Base-by-base conservation (phyloP, 805 yeast genomes). In the Saccharomycopsis oosterbeekiorum region DNA sequence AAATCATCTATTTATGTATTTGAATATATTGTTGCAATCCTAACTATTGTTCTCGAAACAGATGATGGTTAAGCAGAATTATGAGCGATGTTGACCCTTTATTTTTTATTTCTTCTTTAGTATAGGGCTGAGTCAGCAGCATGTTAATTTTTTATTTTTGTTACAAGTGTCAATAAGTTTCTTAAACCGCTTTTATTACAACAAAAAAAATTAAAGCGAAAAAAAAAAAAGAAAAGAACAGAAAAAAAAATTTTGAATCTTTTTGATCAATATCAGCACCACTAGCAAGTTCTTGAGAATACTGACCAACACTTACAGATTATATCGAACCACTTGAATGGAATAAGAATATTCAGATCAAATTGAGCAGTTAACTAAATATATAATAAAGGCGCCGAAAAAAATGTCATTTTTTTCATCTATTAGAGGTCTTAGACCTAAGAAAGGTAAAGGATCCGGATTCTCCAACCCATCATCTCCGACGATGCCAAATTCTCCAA, bases 371-470 rank as follows among this genome's bases (percentile, higher is more conserved):
- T 29, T 29, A 29, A 29, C 6, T 10, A 37, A 37, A 37, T 14
- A 11, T 12, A 14, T 14, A 37, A 37, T 10, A 37, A 14, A 17
- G 26, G 12, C 4, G 17, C 24, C 14, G 1, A 3, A 55, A 3
- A 55, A 37, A 17, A 78, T 78, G 82, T 78, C 81, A 11, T 78
- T 78, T 65, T 71, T 78, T 47, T 76, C 76, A 65, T 76, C 80
- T 42, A 77, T 78, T 56, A 68, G 81, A 67, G 81, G 82, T 21
- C 71, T 78, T 58, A 72, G 75, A 63, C 74, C 80, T 40, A 77
- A 78, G 62, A 78, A 79, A 67, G 76, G 68, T 9, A 67, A 62
- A 56, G 64, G 64, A 56, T 50, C 58, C 1, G 60, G 62, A 21
- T 64, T 61, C 40, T 58, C 65, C n/a, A 60, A 66, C 58, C 65